Base-by-base conservation (phyloP, 2,329 filamentous ascomycete genomes). In the Pyrenophora graminea region DNA sequence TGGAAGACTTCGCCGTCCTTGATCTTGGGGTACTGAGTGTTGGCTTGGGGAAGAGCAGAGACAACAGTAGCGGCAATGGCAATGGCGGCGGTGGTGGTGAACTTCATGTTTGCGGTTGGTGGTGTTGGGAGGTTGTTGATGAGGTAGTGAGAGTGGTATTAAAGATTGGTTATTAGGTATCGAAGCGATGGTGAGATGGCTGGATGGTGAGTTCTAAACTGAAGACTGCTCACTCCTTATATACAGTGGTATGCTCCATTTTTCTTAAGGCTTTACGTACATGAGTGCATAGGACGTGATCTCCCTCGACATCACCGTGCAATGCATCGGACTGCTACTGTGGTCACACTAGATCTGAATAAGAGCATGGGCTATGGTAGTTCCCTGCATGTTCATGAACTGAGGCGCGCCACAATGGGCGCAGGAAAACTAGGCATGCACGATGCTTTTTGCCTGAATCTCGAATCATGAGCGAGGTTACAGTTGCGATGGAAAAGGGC, bases 1-100 rank as follows among this genome's bases (percentile, higher is more conserved):
- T 73, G 69, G 64, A 85, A 85, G 45, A 70, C 65, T 39, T 71
- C 67, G 34, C 62, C 53, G 32, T 66, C 59, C 38, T 59, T 45
- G 49, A 61, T 58, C 17, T 63, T 56, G 40, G 68, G 58, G 43
- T 48, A 6, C 17, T 27, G 21, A 21, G 7, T 9, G 19, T 21
- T 21, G 34, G 36, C 2, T 51, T 63, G 18, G 39, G 34, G 49
- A 37, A 39, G 17, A 56, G 58, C 32, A n/a, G 43, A 21, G 13
- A 37, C 48, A 17, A 51, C 17, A 15, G 38, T 23, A 32, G 33
- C 30, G 6, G 44, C 31, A 25, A 17, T 23, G 6, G 38, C 25
- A 21, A 30, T 17, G 17, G 31, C 6, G 13, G 43, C 6, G 12
- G 43, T 7, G n/a, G 43, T 38, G 37, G 18, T 47, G 48, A 38